Percentiles rank a stretch among this genome's conserved stretches.
These are phyloP conservation scores for Podospora didyma DNA, from an alignment of 495 filamentous ascomycete species.

Conservation along the genomic window DNA sequence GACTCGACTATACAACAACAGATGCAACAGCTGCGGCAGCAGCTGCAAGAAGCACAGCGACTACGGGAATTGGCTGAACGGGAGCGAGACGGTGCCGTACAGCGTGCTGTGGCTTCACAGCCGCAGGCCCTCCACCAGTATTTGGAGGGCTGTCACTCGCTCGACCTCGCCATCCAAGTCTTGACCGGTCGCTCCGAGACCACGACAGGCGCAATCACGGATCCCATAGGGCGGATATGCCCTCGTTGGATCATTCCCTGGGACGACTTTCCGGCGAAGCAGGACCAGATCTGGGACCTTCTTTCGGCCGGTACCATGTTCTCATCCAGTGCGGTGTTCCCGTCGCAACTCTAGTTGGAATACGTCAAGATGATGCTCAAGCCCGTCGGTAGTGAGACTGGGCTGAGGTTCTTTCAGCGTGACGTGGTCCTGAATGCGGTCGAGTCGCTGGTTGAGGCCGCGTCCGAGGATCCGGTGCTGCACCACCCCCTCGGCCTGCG, in stretches of 20 bases:
- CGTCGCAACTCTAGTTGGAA: slow-evolving; percentile 29
- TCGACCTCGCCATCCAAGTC: slow-evolving; percentile 28
- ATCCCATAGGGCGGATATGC: slow-evolving; percentile 29
- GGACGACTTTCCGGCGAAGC: slow-evolving; percentile 22
- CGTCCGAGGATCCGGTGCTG: slow-evolving; percentile 22
- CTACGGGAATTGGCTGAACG: no score
- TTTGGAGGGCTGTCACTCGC: slow-evolving; percentile 29
- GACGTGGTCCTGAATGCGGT: slow-evolving; percentile 27
- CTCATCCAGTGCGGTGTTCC: no score
- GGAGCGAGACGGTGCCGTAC: no score
- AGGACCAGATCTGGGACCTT: slow-evolving; percentile 26
- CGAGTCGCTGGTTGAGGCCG: slow-evolving; percentile 22
- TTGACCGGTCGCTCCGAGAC: slow-evolving; percentile 28
- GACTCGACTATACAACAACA: no score
- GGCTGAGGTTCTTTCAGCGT: slow-evolving; percentile 26
- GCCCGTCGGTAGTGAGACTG: slow-evolving; percentile 28
- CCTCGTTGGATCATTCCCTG: slow-evolving; percentile 32
- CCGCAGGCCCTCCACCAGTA: slow-evolving; percentile 26
- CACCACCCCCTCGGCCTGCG: slow-evolving; percentile 21
- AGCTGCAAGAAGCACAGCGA: no score
- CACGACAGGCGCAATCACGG: slow-evolving; percentile 27
- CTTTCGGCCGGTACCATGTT: slow-evolving; percentile 19
- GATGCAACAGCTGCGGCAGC: no score
- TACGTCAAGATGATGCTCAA: slow-evolving; percentile 19
- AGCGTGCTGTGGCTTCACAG: no score